Conservation (phyloP, 2,329 filamentous ascomycete species). For the Ophiostoma montium region DNA sequence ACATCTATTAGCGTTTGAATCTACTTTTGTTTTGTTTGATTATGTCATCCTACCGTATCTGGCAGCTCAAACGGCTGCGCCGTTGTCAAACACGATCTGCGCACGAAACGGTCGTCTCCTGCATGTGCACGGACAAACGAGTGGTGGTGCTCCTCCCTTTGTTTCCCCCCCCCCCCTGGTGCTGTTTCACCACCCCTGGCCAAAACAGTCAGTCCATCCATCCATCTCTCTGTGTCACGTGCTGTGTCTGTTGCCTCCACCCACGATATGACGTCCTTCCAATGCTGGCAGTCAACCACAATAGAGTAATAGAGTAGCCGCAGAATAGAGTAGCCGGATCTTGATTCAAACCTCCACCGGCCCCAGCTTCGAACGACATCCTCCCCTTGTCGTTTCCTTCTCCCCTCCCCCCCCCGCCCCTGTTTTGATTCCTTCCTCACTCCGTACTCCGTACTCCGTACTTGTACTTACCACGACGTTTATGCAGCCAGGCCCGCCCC, state of each 20-base stretch:
- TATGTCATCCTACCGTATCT: not conserved
- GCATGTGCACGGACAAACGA: not conserved
- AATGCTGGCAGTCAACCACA: no score
- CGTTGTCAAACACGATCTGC: not conserved
- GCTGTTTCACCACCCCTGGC: conserved; percentile 4
- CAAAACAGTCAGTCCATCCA: conserved; percentile 2
- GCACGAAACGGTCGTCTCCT: not conserved
- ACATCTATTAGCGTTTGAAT: not conserved
- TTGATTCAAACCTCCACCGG: no score
- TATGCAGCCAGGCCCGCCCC: no score
- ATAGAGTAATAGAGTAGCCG: no score
- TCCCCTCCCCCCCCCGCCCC: no score
- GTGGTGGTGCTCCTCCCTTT: not conserved
- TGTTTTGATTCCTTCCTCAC: no score
- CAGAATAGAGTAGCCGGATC: no score
- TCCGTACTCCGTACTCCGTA: no score
- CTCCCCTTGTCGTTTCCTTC: no score
- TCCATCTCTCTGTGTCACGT: not conserved
- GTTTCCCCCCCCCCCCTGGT: not conserved
- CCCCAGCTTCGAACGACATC: no score
- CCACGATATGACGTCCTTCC: no score
- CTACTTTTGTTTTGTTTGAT: not conserved
- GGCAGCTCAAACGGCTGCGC: not conserved
- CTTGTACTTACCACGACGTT: no score
- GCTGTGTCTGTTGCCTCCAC: not conserved